A percentile compares a stretch with the other conserved stretches of the same genome.
Evolutionary conservation across 495 filamentous ascomycete species (phyloP).

Genomic region (Parathielavia hyrcaniae): DNA sequence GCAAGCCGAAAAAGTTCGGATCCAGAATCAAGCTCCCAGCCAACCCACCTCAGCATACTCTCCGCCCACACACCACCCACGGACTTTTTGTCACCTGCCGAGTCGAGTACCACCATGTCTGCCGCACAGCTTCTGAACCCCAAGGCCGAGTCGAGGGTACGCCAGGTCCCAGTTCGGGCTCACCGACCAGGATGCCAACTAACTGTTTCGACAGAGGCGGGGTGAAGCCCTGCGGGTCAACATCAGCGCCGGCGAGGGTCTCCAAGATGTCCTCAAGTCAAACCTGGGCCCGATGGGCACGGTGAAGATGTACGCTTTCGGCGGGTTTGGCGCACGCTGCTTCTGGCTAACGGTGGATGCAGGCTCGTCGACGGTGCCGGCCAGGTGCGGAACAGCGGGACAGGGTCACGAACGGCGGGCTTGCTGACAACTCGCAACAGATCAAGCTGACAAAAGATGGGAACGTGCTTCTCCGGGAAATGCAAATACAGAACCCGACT

Average conservation of each 20-base stretch:
- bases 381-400: constrained; percentile 54
- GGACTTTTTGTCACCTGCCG: constrained; percentile 10
- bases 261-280: constrained; percentile 93
- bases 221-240: constrained; percentile 94
- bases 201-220: constrained; percentile 59
- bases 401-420: constrained; percentile 11
- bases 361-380: constrained; percentile 96
- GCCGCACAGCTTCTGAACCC: constrained; percentile 96
- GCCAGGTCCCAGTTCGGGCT: constrained; percentile 20
- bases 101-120: constrained; percentile 53
- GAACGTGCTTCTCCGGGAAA: constrained; percentile 89
- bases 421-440: constrained; percentile 39
- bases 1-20: constrained; percentile 37
- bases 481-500: constrained; percentile 90
- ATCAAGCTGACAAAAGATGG: constrained; percentile 99
- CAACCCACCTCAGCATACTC: constrained; percentile 20
- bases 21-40: constrained; percentile 21
- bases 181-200: constrained; percentile 25
- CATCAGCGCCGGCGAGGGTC: constrained; percentile 90
- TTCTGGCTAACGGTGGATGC: constrained; percentile 30
- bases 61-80: constrained; percentile 10
- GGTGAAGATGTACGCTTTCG: constrained; percentile 74
- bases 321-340: not conserved
- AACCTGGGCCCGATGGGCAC: constrained; percentile 92
- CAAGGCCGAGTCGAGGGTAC: constrained; percentile 92